Evolutionary conservation across 148 eudicot genomes (phyloP), one percentile per base, ranked within the genome.

Genomic region (Persicaria tinctoria): DNA sequence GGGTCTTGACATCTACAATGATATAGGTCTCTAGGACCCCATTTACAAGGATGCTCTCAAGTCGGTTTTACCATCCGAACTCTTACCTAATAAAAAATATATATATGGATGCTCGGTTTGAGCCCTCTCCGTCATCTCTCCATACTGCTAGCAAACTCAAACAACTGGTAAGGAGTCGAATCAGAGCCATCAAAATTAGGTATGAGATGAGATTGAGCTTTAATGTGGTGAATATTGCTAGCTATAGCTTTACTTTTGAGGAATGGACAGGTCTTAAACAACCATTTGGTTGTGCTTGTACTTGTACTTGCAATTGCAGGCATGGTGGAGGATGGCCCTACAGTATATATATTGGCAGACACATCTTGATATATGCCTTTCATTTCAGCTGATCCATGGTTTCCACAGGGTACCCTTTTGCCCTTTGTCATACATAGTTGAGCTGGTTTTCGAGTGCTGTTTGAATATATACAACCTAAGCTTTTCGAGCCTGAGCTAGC

Each of bases 351-450:
- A 60, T 60, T 60, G 66, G 66, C 41, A 60, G 66, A 60, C 66
- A 60, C 41, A 23, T 18, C 9, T 9, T 4, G 41, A 60, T 60
- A 60, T 9, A 32, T 32, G 66, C 41, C 66, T 63, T 66, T 66
- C 70, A 14, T 66, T 66, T 66, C 70, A 66, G 16, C 70, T 66
- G 9, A 66, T 66, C 8, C 70, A 44, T 66, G 47, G 14, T 3
- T 41, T 14, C 17, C 14, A 66, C 17, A 66, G 14, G 44, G 16
- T 38, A 4, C 12, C 44, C 41, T 60, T 5, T 20, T 60, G 27
- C 38, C 44, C 5, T 66, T 44, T 41, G 10, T 4, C 7, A 32
- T n/a, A 12, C 17, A 32, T 13, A 41, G 7, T 59, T 55, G 60
- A 55, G 60, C 4, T 55, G 5, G 60, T 55, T 55, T 4, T 12